Evolutionary conservation across 768 basidiomycete genomes (phyloP).

Genomic region (Leccinum longicurvipes): DNA sequence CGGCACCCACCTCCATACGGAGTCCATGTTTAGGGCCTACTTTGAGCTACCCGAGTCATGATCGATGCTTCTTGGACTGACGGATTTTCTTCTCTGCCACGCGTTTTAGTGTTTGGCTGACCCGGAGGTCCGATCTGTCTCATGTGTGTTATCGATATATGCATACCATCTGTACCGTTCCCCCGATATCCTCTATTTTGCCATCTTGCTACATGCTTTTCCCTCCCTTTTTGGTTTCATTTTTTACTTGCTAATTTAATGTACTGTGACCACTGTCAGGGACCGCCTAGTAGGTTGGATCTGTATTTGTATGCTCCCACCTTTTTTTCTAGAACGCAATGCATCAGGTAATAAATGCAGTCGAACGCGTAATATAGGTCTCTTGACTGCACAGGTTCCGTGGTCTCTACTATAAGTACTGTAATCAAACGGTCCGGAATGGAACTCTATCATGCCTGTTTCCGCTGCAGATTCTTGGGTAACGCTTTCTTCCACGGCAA

Average conservation of each 20-base stretch:
- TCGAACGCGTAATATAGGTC: no score
- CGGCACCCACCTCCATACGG: constrained; percentile 65
- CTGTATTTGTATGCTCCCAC: constrained; percentile 20
- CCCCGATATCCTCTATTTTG: not conserved
- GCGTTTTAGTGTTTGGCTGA: not conserved
- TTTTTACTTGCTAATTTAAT: constrained; percentile 22
- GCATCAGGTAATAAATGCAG: not conserved
- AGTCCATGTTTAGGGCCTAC: constrained; percentile 90
- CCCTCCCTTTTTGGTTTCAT: not conserved
- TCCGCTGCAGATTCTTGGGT: constrained; percentile 75
- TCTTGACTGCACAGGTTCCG: no score
- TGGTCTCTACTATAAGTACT: not conserved
- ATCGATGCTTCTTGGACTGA: constrained; percentile 2
- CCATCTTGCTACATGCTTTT: no score
- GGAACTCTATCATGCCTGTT: constrained; percentile 50
- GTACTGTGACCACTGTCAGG: constrained; percentile 1
- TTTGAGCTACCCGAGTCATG: constrained; percentile 65
- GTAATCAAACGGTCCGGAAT: not conserved
- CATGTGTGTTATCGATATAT: constrained; percentile 11
- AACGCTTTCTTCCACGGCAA: constrained; percentile 79
- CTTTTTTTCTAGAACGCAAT: constrained; percentile 3
- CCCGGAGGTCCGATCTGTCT: not conserved
- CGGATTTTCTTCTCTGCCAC: not conserved
- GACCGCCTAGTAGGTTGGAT: constrained; percentile 3
- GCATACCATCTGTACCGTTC: constrained; percentile 6